A percentile compares a stretch with the other conserved stretches of the same genome.
These are phyloP conservation scores for Schizonepeta tenuifolia DNA, from an alignment of 257 asterid genomes.

Conservation along the genomic window DNA sequence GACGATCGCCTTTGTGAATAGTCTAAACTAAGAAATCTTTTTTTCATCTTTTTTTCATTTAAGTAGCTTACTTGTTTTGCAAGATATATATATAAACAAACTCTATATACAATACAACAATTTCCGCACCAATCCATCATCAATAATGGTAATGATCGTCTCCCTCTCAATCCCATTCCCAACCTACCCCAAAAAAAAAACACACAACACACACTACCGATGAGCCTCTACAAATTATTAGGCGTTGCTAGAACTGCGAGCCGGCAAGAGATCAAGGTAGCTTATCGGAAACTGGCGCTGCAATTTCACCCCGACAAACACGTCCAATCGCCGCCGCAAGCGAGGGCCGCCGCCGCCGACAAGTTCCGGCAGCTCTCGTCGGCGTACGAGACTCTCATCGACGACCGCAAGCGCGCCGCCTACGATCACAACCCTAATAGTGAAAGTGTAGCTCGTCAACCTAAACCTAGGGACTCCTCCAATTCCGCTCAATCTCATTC, in stretches of 20 bases:
- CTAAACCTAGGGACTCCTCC: background rate
- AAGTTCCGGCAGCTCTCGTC: background rate
- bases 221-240: background rate
- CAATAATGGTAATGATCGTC: too few species aligned
- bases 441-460: background rate
- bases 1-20: too few species aligned
- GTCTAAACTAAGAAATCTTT: too few species aligned
- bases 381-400: background rate
- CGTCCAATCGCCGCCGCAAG: background rate
- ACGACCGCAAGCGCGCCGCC: background rate
- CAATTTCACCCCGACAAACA: background rate
- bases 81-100: background rate
- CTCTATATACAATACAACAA: too few species aligned
- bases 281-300: background rate
- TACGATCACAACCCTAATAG: background rate
- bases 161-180: too few species aligned
- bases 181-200: too few species aligned
- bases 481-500: background rate
- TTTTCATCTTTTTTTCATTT: too few species aligned
- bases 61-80: background rate
- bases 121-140: too few species aligned
- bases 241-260: background rate
- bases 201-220: background rate
- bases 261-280: background rate
- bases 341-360: background rate